phyloP scores from a whole-genome alignment of 73 alveolate genomes.

The Paramecium tetraurelia region DNA sequence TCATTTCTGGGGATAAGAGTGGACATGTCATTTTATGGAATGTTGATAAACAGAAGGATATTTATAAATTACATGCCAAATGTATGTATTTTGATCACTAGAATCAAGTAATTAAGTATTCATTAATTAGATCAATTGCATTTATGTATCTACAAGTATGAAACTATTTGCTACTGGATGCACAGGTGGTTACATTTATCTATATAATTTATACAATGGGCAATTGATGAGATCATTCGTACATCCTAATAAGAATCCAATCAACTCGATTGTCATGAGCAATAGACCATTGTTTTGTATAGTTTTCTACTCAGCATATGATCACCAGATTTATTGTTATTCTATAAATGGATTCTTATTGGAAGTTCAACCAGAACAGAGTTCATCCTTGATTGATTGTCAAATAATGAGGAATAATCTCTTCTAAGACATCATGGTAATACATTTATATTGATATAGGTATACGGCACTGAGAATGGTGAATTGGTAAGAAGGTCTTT shows the following conservation, averaged over 20 bases:
- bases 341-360: constrained; percentile 73
- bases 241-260: constrained; percentile 71
- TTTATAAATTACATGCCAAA: constrained; percentile 34
- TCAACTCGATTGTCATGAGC: constrained; percentile 67
- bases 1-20: constrained; percentile 64
- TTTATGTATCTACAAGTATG: constrained; percentile 43
- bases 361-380: constrained; percentile 66
- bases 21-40: constrained; percentile 69
- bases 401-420: constrained; percentile 63
- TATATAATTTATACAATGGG: constrained; percentile 69
- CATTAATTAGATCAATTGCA: constrained; percentile 58
- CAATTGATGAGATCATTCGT: constrained; percentile 65
- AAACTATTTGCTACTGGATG: constrained; percentile 69
- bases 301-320: constrained; percentile 69
- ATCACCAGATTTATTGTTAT: constrained; percentile 66
- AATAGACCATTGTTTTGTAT: constrained; percentile 72
- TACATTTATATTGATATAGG: neutral
- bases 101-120: neutral
- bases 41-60: neutral
- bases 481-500: constrained; percentile 74
- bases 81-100: constrained; percentile 51
- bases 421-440: constrained; percentile 65
- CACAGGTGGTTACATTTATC: constrained; percentile 64
- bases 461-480: constrained; percentile 89
- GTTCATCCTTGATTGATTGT: constrained; percentile 65